These are phyloP conservation scores for Lunularia cruciata DNA, from an alignment of 225 moss, liverwort and hornwort genomes.

Conservation along the genomic window DNA sequence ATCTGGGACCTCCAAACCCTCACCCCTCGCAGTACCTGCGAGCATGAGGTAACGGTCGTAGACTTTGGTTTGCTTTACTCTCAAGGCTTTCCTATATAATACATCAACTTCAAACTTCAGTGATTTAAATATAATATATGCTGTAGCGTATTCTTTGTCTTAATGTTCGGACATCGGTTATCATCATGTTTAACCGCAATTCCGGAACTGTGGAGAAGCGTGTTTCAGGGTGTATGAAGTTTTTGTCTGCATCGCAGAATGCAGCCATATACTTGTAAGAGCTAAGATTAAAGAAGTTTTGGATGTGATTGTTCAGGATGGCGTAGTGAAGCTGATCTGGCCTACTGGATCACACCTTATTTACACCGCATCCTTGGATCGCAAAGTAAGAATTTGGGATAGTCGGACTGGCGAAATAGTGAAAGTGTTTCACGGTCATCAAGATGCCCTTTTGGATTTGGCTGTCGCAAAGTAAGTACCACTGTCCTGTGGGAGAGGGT, in stretches of 20 bases:
- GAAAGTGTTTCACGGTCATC: constrained; percentile 66
- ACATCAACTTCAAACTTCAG: no score
- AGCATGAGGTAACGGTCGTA: constrained; percentile 71
- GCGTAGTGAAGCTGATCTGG: constrained; percentile 78
- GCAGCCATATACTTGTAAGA: no score
- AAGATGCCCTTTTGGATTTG: constrained; percentile 67
- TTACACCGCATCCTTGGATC: constrained; percentile 74
- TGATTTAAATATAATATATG: no score
- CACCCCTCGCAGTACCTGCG: constrained; percentile 70
- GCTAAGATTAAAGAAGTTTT: no score
- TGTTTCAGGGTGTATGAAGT: no score
- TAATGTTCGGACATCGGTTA: no score
- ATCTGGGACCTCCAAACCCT: constrained; percentile 92
- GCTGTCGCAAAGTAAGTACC: constrained; percentile 58
- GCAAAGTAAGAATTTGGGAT: constrained; percentile 86
- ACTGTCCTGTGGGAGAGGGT: not conserved
- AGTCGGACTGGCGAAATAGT: constrained; percentile 72
- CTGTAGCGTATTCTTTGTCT: no score
- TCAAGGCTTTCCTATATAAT: not conserved
- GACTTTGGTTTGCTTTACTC: not conserved
- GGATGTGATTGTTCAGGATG: constrained; percentile 59
- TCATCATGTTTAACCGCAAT: no score
- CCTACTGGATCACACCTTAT: constrained; percentile 65
- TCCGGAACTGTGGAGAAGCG: no score
- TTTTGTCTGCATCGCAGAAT: no score